Evolutionary conservation across 2,329 filamentous ascomycete species (phyloP).

Genomic region (Metarhizium brunneum): DNA sequence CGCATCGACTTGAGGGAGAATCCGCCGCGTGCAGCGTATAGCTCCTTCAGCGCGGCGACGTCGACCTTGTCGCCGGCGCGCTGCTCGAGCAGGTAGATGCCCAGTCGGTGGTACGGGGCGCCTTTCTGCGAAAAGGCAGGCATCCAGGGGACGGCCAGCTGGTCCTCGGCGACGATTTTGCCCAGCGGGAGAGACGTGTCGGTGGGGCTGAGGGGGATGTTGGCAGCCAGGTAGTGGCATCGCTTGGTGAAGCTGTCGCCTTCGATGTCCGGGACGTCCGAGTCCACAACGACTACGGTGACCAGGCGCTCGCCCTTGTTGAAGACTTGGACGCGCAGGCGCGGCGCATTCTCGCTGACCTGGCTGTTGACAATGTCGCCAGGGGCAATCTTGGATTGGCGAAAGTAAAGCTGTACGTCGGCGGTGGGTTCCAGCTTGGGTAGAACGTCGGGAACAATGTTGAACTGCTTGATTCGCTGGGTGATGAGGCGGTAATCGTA

Average conservation of each 20-base stretch:
- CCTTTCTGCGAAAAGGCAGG: constrained; percentile 85
- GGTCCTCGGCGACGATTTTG: constrained; percentile 47
- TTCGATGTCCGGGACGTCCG: constrained; percentile 76
- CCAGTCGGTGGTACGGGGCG: constrained; percentile 80
- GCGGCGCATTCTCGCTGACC: constrained; percentile 64
- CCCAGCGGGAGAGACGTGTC: constrained; percentile 56
- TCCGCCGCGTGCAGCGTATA: constrained; percentile 46
- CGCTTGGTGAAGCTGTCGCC: constrained; percentile 68
- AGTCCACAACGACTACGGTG: constrained; percentile 76
- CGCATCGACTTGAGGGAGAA: constrained; percentile 72
- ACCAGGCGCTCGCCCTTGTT: constrained; percentile 72
- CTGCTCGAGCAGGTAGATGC: constrained; percentile 78
- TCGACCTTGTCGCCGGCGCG: constrained; percentile 49
- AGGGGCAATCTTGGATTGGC: constrained; percentile 57
- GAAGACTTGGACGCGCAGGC: constrained; percentile 77
- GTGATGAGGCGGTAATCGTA: constrained; percentile 71
- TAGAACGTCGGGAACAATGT: constrained; percentile 80
- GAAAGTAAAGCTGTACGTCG: constrained; percentile 77
- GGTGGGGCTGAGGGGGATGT: constrained; percentile 43
- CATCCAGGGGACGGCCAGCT: constrained; percentile 72
- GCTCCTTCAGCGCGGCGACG: constrained; percentile 43
- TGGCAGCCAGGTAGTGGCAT: constrained; percentile 78
- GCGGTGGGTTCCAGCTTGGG: constrained; percentile 67
- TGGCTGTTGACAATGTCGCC: constrained; percentile 70
- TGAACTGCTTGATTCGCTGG: constrained; percentile 81